Evolutionary conservation across 2,329 filamentous ascomycete species (phyloP).

Genomic region (Zymoseptoria ardabiliae): DNA sequence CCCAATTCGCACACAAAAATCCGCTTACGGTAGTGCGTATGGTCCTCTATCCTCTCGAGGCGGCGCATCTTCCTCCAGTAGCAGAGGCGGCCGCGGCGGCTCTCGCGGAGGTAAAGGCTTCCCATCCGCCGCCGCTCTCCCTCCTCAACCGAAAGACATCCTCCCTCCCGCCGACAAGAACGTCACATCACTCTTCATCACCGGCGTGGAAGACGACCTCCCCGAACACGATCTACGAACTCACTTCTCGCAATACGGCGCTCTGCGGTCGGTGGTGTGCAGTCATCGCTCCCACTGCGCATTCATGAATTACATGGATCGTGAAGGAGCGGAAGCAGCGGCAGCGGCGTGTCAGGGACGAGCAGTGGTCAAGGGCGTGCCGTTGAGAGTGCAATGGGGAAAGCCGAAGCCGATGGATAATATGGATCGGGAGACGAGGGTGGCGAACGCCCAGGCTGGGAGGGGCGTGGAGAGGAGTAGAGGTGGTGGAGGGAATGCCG

Average conservation of each 20-base stretch:
- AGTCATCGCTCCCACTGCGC: conserved; percentile 96
- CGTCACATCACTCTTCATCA: conserved; percentile 89
- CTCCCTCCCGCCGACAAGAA: conserved; percentile 74
- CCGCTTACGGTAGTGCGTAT: conserved; percentile 27
- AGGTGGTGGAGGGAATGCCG: conserved; percentile 20
- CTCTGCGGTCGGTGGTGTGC: conserved; percentile 86
- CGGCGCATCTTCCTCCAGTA: conserved; percentile 18
- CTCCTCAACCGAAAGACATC: conserved; percentile 78
- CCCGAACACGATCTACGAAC: conserved; percentile 86
- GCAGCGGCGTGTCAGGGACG: conserved; percentile 79
- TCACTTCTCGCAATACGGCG: conserved; percentile 82
- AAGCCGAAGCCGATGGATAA: conserved; percentile 85
- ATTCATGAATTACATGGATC: conserved; percentile 86
- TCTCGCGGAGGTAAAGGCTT: conserved; percentile 51
- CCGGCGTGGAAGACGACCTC: conserved; percentile 90
- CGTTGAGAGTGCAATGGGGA: conserved; percentile 84
- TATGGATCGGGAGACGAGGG: conserved; percentile 78
- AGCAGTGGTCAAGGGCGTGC: conserved; percentile 84
- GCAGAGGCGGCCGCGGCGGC: conserved; percentile 33
- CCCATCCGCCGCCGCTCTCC: conserved; percentile 63
- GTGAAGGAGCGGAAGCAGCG: conserved; percentile 77
- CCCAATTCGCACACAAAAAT: conserved; percentile 61
- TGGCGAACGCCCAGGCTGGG: conserved; percentile 73
- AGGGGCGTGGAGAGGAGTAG: conserved; percentile 40
- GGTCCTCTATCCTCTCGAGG: conserved; percentile 11